These are phyloP conservation scores for Ricinus communis DNA, from an alignment of 345 rosid species.

Conservation along the genomic window DNA sequence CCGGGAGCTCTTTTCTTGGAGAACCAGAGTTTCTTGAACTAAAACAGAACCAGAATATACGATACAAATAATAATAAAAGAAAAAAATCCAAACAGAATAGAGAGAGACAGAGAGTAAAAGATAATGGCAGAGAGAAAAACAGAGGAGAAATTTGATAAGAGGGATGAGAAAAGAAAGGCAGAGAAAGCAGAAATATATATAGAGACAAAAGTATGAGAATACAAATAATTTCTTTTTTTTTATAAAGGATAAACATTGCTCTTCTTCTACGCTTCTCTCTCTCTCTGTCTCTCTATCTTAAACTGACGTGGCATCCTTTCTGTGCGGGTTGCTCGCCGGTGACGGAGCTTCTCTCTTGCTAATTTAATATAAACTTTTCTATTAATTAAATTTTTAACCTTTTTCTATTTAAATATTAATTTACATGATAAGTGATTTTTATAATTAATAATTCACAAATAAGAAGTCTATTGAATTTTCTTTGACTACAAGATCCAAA, in stretches of 20 bases:
- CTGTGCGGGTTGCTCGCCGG: neutral
- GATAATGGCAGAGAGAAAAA: neutral
- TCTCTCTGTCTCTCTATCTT: neutral
- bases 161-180: neutral
- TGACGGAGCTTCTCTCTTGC: neutral
- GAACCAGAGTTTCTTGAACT: neutral
- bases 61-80: no score
- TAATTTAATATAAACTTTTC: no score
- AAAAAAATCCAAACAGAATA: no score
- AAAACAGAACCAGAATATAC: no score
- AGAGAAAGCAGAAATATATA: neutral
- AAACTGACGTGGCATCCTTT: constrained; percentile 3
- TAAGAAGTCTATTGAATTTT: no score
- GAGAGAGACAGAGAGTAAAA: neutral
- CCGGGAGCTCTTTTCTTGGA: no score
- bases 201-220: neutral
- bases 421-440: no score
- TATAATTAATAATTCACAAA: no score
- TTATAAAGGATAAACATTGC: constrained; percentile 15
- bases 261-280: neutral
- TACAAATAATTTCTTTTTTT: no score
- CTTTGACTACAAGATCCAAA: no score
- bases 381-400: neutral
- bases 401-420: neutral
- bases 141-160: no score